These are phyloP conservation scores for Dispira simplex DNA, from an alignment of 192 early-diverging fungal species.

Conservation along the genomic window DNA sequence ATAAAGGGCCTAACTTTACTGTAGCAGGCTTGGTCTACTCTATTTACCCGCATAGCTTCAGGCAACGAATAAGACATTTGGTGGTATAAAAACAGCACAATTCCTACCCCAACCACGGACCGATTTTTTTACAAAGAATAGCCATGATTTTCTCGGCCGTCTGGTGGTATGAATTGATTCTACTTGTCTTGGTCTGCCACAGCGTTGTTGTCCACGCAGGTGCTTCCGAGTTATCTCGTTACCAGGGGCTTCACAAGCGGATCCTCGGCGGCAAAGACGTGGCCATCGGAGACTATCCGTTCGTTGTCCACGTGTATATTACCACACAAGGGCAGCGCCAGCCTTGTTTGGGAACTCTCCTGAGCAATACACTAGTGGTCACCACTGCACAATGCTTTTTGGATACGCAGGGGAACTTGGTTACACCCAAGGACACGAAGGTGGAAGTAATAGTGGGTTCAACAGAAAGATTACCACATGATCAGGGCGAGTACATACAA, in stretches of 20 bases:
- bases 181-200: no score
- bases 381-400: constrained; percentile 24
- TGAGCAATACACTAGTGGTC: constrained; percentile 16
- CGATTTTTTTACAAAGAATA: no score
- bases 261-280: constrained; percentile 6
- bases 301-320: constrained; percentile 2
- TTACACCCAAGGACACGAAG: constrained; percentile 5
- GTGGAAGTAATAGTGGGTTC: constrained; percentile 9
- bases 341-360: constrained; percentile 15
- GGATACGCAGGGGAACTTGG: not conserved
- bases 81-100: no score
- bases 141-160: no score
- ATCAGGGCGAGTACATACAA: not conserved
- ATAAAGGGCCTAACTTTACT: no score
- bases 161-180: no score
- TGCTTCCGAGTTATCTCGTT: no score
- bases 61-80: no score
- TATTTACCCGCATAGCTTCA: no score
- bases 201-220: no score
- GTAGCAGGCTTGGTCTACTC: no score
- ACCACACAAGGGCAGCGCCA: constrained; percentile 1
- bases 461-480: not conserved
- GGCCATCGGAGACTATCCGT: not conserved
- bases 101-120: no score
- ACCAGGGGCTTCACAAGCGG: not conserved